These are phyloP conservation scores for Akanthomyces lecanii DNA, from an alignment of 2,329 filamentous ascomycete genomes.

Conservation along the genomic window DNA sequence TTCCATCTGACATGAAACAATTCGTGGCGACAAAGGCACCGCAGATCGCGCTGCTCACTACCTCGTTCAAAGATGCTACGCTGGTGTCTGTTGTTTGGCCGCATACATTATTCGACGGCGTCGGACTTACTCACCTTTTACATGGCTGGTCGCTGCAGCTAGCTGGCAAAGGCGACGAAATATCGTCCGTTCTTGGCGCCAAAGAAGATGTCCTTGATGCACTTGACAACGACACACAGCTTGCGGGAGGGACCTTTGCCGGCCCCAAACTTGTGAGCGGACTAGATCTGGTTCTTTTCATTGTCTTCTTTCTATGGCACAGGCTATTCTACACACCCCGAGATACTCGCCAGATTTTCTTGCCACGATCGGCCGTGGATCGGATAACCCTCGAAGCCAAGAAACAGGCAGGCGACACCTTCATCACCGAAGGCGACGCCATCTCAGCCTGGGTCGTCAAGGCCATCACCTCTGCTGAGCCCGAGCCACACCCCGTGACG, in stretches of 20 bases:
- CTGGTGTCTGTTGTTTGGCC: constrained; percentile 41
- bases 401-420: constrained; percentile 24
- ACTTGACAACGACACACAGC: not conserved
- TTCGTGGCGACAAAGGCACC: not conserved
- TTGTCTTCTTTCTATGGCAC: constrained; percentile 1
- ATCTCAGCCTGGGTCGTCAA: constrained; percentile 36
- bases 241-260: not conserved
- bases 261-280: constrained; percentile 7
- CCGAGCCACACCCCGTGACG: constrained; percentile 20
- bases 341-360: not conserved
- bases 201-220: constrained; percentile 6
- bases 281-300: not conserved
- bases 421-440: constrained; percentile 42
- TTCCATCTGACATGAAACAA: not conserved
- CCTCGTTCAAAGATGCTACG: constrained; percentile 44
- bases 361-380: not conserved
- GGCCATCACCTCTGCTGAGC: constrained; percentile 17
- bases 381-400: constrained; percentile 24
- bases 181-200: constrained; percentile 28
- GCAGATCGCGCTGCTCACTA: constrained; percentile 25
- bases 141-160: constrained; percentile 42
- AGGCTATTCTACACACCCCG: constrained; percentile 3
- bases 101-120: constrained; percentile 43
- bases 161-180: constrained; percentile 36
- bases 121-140: constrained; percentile 38